These are phyloP conservation scores for Lophium mytilinum DNA, from an alignment of 495 filamentous ascomycete genomes.

Conservation along the genomic window DNA sequence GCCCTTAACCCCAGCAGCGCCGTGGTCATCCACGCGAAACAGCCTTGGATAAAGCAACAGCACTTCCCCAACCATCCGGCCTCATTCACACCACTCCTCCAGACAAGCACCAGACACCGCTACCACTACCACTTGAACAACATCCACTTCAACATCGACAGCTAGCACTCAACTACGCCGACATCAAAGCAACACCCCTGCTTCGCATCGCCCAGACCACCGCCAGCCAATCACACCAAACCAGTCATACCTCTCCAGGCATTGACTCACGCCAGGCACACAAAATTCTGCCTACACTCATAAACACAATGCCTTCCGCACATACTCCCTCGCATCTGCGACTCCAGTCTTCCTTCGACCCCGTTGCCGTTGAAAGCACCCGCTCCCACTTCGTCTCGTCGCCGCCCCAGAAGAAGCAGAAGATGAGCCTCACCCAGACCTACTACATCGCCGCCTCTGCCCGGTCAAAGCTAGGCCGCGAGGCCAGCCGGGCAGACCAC, in stretches of 20 bases:
- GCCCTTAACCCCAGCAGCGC: not conserved
- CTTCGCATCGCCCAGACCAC: conserved; percentile 11
- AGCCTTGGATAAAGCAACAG: not conserved
- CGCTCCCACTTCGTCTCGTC: conserved; percentile 22
- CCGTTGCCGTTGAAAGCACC: conserved; percentile 26
- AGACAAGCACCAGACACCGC: not conserved
- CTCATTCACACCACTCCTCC: not conserved
- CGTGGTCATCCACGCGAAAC: not conserved
- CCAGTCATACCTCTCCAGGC: conserved; percentile 15
- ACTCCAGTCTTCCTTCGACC: conserved; percentile 25
- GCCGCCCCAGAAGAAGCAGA: conserved; percentile 47
- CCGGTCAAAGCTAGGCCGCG: conserved; percentile 84
- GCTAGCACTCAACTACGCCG: not conserved
- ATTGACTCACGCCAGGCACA: conserved; percentile 25
- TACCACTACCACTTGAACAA: not conserved
- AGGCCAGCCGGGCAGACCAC: conserved; percentile 85
- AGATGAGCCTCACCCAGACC: conserved; percentile 95
- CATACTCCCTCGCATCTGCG: conserved; percentile 24
- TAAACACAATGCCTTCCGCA: conserved; percentile 20
- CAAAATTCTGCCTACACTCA: conserved; percentile 13
- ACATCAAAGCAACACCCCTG: conserved; percentile 5
- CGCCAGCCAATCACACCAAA: not conserved
- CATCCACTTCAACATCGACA: not conserved
- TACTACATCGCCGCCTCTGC: conserved; percentile 97
- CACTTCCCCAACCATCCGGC: not conserved